Evolutionary conservation across 371 early-diverging fungal species (phyloP), one percentile per base, ranked within the genome.

Genomic region (Apophysomyces elegans): DNA sequence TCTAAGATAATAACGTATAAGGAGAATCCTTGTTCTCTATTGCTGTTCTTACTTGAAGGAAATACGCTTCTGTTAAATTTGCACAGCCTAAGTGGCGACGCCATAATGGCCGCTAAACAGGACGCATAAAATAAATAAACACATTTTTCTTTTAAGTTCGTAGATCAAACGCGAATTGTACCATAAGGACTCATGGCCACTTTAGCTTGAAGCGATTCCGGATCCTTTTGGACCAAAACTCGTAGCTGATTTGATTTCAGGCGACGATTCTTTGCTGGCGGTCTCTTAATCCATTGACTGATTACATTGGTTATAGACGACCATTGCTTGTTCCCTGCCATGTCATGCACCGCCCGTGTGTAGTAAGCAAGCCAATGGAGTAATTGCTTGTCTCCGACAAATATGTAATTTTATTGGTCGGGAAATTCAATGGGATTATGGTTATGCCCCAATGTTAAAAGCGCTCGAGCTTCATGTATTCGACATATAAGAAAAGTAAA

Each of bases 71-170:
- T 50, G 21, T 21, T 50, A 2, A 50, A 50, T 26, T 50, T 61
- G 47, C 61, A 61, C 35, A 26, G 39, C 3, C 61, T 45, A 39
- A 61, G 46, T 11, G 61, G 61, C 4, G 61, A 61, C 4, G 61
- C 61, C 44, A 61, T 38, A 21, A 61, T 61, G 45, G 44, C 44
- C 39, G 61, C 61, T 61, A 46, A 11, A 61, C 16, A 46, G 4
- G 0, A 50, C 21, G 11, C 4, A 5, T 50, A 9, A 21, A 11
- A 18, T n/a, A 5, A 7, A 26, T 26, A 26, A 26, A 26, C 26
- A 26, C 32, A 26, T 26, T 26, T 26, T 26, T 26, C 54, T n/a
- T 41, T 41, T 2, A 0, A 21, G 21, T 45, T 6, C 54, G 9
- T 18, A 21, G 16, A 21, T 21, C 54, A 50, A 21, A 26, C 54